phyloP scores from a whole-genome alignment of 2,329 filamentous ascomycete species.

The Myotisia sp. region DNA sequence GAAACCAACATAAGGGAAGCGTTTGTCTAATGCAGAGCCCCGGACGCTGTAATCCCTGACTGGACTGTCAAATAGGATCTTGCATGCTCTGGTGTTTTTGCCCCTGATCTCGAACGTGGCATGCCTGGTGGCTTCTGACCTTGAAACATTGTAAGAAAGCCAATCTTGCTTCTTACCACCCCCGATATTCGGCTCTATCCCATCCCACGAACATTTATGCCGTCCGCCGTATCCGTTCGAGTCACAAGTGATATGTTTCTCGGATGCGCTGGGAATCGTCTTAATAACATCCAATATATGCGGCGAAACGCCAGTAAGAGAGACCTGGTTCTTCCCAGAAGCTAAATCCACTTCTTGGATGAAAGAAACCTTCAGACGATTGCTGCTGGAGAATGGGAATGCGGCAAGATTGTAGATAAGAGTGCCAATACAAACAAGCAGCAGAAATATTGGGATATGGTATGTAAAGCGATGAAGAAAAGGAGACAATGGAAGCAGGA shows the following conservation, averaged over 20 bases:
- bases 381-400: slow-evolving; percentile 72
- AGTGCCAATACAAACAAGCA: slow-evolving; percentile 58
- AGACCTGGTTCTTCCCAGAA: slow-evolving; percentile 53
- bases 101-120: slow-evolving; percentile 55
- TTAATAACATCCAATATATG: slow-evolving; percentile 54
- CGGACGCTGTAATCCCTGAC: slow-evolving; percentile 51
- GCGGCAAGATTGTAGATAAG: slow-evolving; percentile 72
- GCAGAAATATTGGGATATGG: slow-evolving; percentile 64
- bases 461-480: slow-evolving; percentile 78
- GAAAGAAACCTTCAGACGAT: slow-evolving; percentile 77
- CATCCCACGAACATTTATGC: slow-evolving; percentile 56
- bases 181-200: slow-evolving; percentile 51
- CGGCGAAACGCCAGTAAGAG: slow-evolving; percentile 51
- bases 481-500: slow-evolving; percentile 63
- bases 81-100: slow-evolving; percentile 64
- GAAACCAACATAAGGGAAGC: slow-evolving; percentile 50
- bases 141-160: slow-evolving; percentile 50
- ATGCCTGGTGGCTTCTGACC: slow-evolving; percentile 27
- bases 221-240: slow-evolving; percentile 27
- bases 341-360: slow-evolving; percentile 67
- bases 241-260: slow-evolving; percentile 44
- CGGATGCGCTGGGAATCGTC: slow-evolving; percentile 55
- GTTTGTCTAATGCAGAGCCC: slow-evolving; percentile 43
- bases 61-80: slow-evolving; percentile 54
- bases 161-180: slow-evolving; percentile 41